Conservation (phyloP, 768 basidiomycete genomes). For the Leccinum uliginosum region DNA sequence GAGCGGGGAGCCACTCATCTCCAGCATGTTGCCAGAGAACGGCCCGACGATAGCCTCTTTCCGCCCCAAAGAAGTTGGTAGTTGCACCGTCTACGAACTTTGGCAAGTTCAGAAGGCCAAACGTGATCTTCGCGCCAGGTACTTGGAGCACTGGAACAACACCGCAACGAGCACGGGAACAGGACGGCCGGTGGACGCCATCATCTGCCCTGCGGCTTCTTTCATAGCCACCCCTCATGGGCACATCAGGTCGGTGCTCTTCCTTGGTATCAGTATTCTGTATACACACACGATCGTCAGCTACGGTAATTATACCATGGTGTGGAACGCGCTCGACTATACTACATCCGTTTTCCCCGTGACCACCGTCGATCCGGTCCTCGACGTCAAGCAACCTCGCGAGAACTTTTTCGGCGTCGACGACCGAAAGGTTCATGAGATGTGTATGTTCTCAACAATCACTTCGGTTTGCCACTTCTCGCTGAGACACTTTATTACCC, state of each 20-base stretch:
- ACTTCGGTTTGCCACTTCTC: not conserved
- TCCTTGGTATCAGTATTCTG: not conserved
- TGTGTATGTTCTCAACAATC: conserved; percentile 40
- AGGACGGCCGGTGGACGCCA: conserved; percentile 70
- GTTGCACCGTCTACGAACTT: conserved; percentile 52
- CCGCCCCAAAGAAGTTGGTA: conserved; percentile 18
- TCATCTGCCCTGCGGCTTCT: conserved; percentile 62
- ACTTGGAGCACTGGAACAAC: conserved; percentile 60
- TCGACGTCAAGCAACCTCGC: conserved; percentile 46
- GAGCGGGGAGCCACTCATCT: conserved; percentile 53
- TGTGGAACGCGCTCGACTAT: conserved; percentile 71
- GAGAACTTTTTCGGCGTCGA: conserved; percentile 42
- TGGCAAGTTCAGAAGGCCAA: conserved; percentile 60
- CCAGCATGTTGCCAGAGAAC: conserved; percentile 40
- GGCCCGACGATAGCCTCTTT: conserved; percentile 20
- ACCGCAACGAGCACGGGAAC: conserved; percentile 53
- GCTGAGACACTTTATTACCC: not conserved
- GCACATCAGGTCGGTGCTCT: conserved; percentile 39
- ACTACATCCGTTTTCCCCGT: conserved; percentile 61
- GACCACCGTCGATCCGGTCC: conserved; percentile 46
- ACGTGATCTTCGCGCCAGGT: conserved; percentile 46
- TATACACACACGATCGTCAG: conserved; percentile 28
- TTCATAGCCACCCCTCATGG: conserved; percentile 65
- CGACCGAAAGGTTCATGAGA: conserved; percentile 48
- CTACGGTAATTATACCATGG: conserved; percentile 47